These are phyloP conservation scores for Globisporangium solare DNA, from an alignment of 352 stramenopile species.

Conservation along the genomic window DNA sequence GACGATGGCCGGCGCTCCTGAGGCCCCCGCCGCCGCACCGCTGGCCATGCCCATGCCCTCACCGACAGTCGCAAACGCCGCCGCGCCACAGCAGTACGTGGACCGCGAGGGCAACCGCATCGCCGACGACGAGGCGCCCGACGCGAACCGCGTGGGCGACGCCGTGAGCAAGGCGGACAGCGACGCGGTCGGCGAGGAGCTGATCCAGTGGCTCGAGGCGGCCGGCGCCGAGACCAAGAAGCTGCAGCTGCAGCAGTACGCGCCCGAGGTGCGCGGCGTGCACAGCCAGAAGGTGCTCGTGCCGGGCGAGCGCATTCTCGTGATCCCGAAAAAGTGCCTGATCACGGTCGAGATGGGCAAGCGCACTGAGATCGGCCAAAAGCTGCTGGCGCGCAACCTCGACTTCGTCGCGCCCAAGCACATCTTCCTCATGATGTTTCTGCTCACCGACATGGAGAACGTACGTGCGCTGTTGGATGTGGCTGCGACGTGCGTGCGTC, in stretches of 20 bases:
- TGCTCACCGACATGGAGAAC: conserved; percentile 96
- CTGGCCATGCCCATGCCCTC: no score
- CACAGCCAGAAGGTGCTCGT: conserved; percentile 87
- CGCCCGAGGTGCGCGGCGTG: conserved; percentile 90
- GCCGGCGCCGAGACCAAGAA: conserved; percentile 77
- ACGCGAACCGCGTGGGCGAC: conserved; percentile 11
- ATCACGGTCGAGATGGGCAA: conserved; percentile 99
- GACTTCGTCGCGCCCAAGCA: conserved; percentile 98
- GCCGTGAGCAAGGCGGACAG: conserved; percentile 11
- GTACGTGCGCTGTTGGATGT: conserved; percentile 18
- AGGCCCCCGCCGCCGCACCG: not conserved
- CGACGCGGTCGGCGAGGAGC: conserved; percentile 53
- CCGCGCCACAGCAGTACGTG: conserved; percentile 12
- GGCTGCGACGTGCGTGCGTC: not conserved
- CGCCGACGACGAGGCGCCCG: not conserved
- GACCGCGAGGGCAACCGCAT: conserved; percentile 12
- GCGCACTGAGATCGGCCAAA: conserved; percentile 92
- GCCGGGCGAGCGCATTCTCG: conserved; percentile 85
- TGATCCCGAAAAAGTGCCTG: conserved; percentile 93
- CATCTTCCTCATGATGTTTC: conserved; percentile 99
- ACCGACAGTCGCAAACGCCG: conserved; percentile 3
- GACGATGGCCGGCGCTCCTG: no score
- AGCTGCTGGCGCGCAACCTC: conserved; percentile 90
- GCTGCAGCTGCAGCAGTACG: conserved; percentile 83
- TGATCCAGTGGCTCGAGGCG: conserved; percentile 73